Base-by-base conservation (phyloP, 1,284 basidiomycete genomes). In the Tylopilus sp. region DNA sequence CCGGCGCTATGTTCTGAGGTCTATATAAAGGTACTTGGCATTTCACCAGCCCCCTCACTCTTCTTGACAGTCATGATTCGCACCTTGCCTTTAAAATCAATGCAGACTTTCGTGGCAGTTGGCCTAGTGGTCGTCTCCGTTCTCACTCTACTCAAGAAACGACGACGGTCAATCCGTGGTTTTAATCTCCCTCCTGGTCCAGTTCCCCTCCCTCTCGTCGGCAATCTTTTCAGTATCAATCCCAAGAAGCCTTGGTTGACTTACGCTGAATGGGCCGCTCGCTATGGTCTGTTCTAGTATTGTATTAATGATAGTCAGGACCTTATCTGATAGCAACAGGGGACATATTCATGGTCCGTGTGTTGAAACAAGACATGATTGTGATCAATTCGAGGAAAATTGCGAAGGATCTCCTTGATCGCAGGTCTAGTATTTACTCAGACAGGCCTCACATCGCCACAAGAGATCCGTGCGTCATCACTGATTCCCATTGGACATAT, bases 391-490 rank as follows among this genome's bases (percentile, higher is more conserved):
- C 76, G 14, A 59, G 71, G 53, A 72, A 69, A 27, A 42, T 74
- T 34, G 73, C 72, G n/a, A 68, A 73, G 42, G 75, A 78, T 2
- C 76, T 77, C 17, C 37, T 77, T 10, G 75, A 77, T 3, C 68
- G 64, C 16, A 66, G 77, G 23, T 77, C 76, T 8, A 45, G 54
- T 31, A 65, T 74, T 56, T 76, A 79, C 55, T 78, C 75, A 9
- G 75, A 78, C 31, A 75, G 75, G 29, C 76, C 75, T 8, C 62
- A 69, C 57, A 7, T 78, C 14, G 75, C 77, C 17, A 67, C 76
- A 12, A 64, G 31, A 59, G 74, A 76, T 34, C 66, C 69, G 76
- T 78, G 31, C 23, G 72, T 66, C 9, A 27, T 35, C 3, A n/a
- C n/a, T n/a, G n/a, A n/a, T n/a, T n/a, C n/a, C n/a, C n/a, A n/a